Conservation (phyloP, 768 basidiomycete species). For the Phaeotremella fagi region DNA sequence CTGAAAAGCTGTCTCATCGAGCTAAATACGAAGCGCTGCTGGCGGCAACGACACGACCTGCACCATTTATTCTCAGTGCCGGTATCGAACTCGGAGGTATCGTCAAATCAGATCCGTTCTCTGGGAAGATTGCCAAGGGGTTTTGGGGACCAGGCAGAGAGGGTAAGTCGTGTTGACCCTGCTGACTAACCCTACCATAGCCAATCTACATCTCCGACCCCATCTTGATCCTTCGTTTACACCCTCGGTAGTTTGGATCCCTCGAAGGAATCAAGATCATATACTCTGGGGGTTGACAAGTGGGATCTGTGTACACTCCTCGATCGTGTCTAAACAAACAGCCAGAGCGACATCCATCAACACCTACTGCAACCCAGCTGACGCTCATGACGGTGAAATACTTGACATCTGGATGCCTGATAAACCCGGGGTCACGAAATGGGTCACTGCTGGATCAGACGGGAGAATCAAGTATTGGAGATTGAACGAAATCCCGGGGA, state of each 20-base stretch:
- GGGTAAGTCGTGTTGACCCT: slow-evolving; percentile 8
- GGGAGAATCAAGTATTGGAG: slow-evolving; percentile 42
- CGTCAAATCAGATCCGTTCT: slow-evolving; percentile 39
- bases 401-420: slow-evolving; percentile 30
- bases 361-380: slow-evolving; percentile 9
- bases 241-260: slow-evolving; percentile 24
- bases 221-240: slow-evolving; percentile 14
- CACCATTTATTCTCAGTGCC: slow-evolving; percentile 37
- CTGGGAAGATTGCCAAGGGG: slow-evolving; percentile 40
- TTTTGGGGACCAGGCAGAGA: slow-evolving; percentile 40
- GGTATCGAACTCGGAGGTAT: slow-evolving; percentile 30
- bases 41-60: slow-evolving; percentile 31
- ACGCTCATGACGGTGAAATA: slow-evolving; percentile 30
- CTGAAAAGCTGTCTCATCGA: slow-evolving; percentile 34
- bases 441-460: slow-evolving; percentile 38
- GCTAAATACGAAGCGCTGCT: slow-evolving; percentile 38
- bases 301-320: slow-evolving; percentile 34
- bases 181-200: slow-evolving; percentile 11
- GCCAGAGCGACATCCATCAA: slow-evolving; percentile 33
- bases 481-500: slow-evolving; percentile 10
- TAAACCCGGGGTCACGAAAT: slow-evolving; percentile 2
- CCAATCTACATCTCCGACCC: slow-evolving; percentile 37
- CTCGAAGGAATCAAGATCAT: slow-evolving; percentile 19
- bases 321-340: slow-evolving; percentile 23
- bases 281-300: slow-evolving; percentile 37